A percentile compares a stretch with the other conserved stretches of the same genome.
Evolutionary conservation across 2,329 filamentous ascomycete species (phyloP).

Genomic region (Clathrospora elynae): DNA sequence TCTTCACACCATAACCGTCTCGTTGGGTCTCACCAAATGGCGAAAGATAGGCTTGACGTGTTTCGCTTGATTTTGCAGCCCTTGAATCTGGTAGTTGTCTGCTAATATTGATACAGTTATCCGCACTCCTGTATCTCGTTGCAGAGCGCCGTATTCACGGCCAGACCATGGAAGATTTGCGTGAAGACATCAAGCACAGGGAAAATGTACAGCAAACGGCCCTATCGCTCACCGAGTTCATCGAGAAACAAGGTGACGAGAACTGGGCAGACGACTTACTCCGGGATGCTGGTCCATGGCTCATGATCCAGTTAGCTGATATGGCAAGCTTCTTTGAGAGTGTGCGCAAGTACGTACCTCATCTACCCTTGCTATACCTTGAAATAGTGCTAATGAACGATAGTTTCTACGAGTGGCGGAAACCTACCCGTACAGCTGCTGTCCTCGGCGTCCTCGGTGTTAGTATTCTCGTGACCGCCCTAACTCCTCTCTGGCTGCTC

Average conservation of each 20-base stretch:
- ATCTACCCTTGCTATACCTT: no score
- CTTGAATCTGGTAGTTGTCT: no score
- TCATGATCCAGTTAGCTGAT: constrained; percentile 46
- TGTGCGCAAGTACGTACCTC: constrained; percentile 34
- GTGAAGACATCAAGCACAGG: constrained; percentile 39
- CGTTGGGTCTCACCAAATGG: neutral
- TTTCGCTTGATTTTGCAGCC: no score
- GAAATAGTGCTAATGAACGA: neutral
- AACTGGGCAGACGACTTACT: constrained; percentile 44
- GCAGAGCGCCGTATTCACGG: constrained; percentile 24
- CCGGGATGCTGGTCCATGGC: constrained; percentile 36
- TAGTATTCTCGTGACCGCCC: constrained; percentile 25
- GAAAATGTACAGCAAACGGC: constrained; percentile 41
- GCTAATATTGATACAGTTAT: constrained; percentile 21
- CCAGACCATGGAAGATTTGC: constrained; percentile 33
- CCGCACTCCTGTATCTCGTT: constrained; percentile 31
- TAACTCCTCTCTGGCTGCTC: constrained; percentile 35
- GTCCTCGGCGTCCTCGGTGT: constrained; percentile 32
- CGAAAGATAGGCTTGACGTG: no score
- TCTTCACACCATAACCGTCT: neutral
- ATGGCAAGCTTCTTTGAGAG: constrained; percentile 45
- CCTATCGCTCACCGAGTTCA: constrained; percentile 42
- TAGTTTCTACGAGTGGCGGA: constrained; percentile 48
- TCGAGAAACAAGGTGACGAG: constrained; percentile 45
- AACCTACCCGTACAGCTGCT: constrained; percentile 33